These are phyloP conservation scores for Hymenoscyphus infarciens DNA, from an alignment of 2,329 filamentous ascomycete species.

Conservation along the genomic window DNA sequence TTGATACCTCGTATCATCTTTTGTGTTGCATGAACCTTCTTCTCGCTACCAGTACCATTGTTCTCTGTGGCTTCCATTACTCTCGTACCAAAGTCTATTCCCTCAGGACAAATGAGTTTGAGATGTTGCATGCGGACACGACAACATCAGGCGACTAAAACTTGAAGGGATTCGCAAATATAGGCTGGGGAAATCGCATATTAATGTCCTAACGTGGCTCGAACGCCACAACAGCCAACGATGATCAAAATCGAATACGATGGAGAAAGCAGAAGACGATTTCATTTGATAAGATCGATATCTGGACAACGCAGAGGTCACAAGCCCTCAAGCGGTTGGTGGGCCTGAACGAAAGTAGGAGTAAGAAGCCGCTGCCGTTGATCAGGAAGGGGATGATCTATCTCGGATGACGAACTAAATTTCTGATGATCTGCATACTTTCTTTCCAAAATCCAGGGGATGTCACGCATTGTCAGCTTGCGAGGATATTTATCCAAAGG, in stretches of 20 bases:
- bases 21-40: not conserved
- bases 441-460: not conserved
- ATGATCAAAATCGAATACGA: not conserved
- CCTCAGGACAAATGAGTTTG: not conserved
- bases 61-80: not conserved
- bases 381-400: not conserved
- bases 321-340: not conserved
- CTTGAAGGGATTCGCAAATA: not conserved
- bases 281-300: not conserved
- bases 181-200: not conserved
- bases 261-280: not conserved
- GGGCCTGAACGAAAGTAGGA: not conserved
- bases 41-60: not conserved
- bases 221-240: not conserved
- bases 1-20: not conserved
- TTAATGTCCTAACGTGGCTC: not conserved
- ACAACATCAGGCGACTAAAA: not conserved
- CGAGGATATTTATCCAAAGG: not conserved
- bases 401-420: not conserved
- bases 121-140: not conserved
- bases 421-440: conserved; percentile 1
- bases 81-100: not conserved
- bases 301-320: not conserved
- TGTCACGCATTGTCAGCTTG: conserved; percentile 3
- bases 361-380: not conserved